These are phyloP conservation scores for Isoetes taiwanensis DNA, from an alignment of 75 land plant species.

Conservation along the genomic window DNA sequence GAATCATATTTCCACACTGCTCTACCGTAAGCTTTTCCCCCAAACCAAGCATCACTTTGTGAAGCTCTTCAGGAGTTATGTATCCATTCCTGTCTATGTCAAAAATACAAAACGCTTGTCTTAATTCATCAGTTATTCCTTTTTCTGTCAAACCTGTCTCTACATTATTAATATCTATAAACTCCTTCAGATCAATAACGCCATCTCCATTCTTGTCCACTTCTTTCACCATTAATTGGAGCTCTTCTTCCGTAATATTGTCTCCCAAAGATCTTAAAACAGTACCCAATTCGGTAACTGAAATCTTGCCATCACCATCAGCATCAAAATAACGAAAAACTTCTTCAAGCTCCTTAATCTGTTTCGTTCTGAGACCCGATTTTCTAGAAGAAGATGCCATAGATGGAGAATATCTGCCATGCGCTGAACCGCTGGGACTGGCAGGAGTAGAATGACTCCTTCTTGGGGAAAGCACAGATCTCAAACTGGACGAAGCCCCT, in stretches of 20 bases:
- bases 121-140: not conserved
- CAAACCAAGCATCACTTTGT: constrained; percentile 9
- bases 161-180: not conserved
- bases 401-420: too few relatives aligned
- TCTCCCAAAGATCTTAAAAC: constrained; percentile 5
- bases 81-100: constrained; percentile 14
- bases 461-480: too few relatives aligned
- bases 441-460: too few relatives aligned
- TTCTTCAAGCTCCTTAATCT: constrained; percentile 35
- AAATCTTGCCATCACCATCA: constrained; percentile 55
- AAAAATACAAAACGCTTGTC: constrained; percentile 12
- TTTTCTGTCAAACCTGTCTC: not conserved
- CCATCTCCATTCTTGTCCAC: not conserved
- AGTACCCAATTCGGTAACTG: constrained; percentile 7
- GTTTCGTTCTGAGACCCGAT: too few relatives aligned
- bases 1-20: constrained; percentile 9
- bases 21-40: constrained; percentile 10
- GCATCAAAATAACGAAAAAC: constrained; percentile 47
- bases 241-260: not conserved
- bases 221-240: not conserved
- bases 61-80: constrained; percentile 18
- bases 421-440: too few relatives aligned
- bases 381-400: too few relatives aligned
- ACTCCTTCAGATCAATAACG: not conserved
- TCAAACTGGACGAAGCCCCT: too few relatives aligned